phyloP scores from a whole-genome alignment of 2,329 filamentous ascomycete species.

The Trichoderma harzianum region DNA sequence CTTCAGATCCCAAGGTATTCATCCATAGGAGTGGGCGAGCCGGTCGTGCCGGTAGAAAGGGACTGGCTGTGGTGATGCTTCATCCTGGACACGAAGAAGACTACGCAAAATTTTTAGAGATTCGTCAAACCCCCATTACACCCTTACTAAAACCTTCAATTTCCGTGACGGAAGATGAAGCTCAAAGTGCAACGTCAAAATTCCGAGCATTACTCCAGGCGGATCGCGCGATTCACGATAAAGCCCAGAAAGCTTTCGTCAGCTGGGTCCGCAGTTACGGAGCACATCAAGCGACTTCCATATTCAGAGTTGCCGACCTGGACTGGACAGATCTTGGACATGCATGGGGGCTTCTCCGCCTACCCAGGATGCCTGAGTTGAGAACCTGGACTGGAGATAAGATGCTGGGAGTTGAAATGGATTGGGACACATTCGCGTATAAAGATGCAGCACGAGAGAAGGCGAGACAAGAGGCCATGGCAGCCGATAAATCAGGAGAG shows the following conservation, averaged over 20 bases:
- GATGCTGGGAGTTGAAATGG: constrained; percentile 58
- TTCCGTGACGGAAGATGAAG: constrained; percentile 58
- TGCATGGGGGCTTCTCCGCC: constrained; percentile 79
- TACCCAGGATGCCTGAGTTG: constrained; percentile 93
- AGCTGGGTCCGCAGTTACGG: constrained; percentile 90
- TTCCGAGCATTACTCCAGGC: constrained; percentile 57
- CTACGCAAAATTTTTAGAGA: constrained; percentile 80
- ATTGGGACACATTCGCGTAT: constrained; percentile 67
- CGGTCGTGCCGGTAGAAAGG: constrained; percentile 81
- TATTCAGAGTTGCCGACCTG: constrained; percentile 78
- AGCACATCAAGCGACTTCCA: constrained; percentile 86
- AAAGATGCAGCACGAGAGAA: constrained; percentile 70
- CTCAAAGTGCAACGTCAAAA: constrained; percentile 49
- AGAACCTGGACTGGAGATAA: constrained; percentile 69
- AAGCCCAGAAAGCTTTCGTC: constrained; percentile 87
- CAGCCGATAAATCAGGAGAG: constrained; percentile 41
- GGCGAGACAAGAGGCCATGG: constrained; percentile 56
- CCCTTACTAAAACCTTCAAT: constrained; percentile 58
- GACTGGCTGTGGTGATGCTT: constrained; percentile 80
- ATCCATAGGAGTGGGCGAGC: constrained; percentile 90
- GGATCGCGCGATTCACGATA: constrained; percentile 68
- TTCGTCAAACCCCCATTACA: constrained; percentile 79
- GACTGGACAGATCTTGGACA: constrained; percentile 80
- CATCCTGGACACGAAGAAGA: constrained; percentile 84
- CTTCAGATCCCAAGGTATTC: constrained; percentile 86